Conservation (phyloP, 1,284 basidiomycete genomes). For the Sphaerobolus stellatus region DNA sequence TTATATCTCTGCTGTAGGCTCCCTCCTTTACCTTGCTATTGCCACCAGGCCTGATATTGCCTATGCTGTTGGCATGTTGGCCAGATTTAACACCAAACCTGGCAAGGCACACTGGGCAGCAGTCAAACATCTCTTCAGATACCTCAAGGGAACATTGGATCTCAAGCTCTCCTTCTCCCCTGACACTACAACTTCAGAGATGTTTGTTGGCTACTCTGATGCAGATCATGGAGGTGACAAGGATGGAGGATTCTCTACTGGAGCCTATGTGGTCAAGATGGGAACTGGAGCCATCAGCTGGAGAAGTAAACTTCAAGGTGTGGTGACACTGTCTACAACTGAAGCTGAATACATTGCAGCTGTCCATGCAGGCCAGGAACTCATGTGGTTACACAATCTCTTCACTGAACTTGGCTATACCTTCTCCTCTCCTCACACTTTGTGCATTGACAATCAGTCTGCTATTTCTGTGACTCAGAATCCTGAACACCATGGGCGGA, state of each 20-base stretch:
- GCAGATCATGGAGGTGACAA: constrained; percentile 28
- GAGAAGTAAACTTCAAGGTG: constrained; percentile 36
- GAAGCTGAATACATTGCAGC: constrained; percentile 45
- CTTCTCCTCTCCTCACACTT: constrained; percentile 17
- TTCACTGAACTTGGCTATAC: constrained; percentile 29
- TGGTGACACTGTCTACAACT: constrained; percentile 39
- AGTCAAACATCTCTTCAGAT: constrained; percentile 33
- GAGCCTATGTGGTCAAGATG: constrained; percentile 25
- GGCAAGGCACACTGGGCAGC: constrained; percentile 32
- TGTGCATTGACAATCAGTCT: constrained; percentile 27
- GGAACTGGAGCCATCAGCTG: constrained; percentile 38
- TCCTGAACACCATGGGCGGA: constrained; percentile 24
- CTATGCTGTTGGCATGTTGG: constrained; percentile 31
- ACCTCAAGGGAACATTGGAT: constrained; percentile 29
- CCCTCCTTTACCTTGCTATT: constrained; percentile 34
- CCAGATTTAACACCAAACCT: constrained; percentile 32
- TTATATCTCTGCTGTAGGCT: constrained; percentile 32
- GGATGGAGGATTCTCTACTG: constrained; percentile 25
- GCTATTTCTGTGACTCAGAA: constrained; percentile 27
- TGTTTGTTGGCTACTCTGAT: constrained; percentile 20
- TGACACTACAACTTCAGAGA: constrained; percentile 8
- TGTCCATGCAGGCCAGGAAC: constrained; percentile 33
- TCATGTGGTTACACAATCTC: constrained; percentile 37
- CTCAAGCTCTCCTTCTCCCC: constrained; percentile 21
- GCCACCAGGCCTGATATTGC: constrained; percentile 38